phyloP scores from a whole-genome alignment of 441 rosid genomes.

The Viola pubescens region DNA sequence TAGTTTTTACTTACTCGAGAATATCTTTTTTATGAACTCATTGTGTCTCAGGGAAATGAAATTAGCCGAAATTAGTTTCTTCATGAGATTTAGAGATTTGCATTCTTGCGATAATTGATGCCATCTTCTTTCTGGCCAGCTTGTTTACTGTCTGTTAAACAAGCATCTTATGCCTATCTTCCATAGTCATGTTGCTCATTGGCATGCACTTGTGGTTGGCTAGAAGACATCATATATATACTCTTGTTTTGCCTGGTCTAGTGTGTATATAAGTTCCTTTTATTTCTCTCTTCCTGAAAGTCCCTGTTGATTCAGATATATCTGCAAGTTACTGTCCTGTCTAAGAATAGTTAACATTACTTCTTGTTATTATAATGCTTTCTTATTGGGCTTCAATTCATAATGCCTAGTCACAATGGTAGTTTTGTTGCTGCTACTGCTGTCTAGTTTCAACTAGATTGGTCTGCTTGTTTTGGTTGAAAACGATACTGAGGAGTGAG shows the following conservation, averaged over 20 bases:
- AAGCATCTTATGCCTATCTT: background rate
- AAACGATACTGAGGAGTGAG: no score
- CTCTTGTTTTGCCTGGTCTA: no score
- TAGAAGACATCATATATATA: background rate
- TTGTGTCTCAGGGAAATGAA: background rate
- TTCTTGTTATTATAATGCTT: background rate
- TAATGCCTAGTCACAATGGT: background rate
- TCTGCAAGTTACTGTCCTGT: no score
- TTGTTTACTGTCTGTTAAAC: background rate
- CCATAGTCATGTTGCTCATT: background rate
- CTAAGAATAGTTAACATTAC: background rate
- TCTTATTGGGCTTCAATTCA: background rate
- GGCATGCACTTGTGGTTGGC: background rate
- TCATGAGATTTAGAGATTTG: constrained; percentile 2
- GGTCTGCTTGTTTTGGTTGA: background rate
- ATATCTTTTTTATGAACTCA: background rate
- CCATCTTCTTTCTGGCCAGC: background rate
- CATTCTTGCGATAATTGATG: background rate
- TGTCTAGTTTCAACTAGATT: background rate
- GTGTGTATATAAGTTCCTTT: no score
- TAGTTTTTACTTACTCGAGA: background rate
- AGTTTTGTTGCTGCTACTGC: background rate
- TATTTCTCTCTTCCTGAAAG: no score
- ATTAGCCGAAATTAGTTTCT: background rate
- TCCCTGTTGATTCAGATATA: no score